Percentiles rank a stretch among this genome's conserved stretches.
Conservation (phyloP, 148 eudicot genomes). For the Persicaria tinctoria region DNA sequence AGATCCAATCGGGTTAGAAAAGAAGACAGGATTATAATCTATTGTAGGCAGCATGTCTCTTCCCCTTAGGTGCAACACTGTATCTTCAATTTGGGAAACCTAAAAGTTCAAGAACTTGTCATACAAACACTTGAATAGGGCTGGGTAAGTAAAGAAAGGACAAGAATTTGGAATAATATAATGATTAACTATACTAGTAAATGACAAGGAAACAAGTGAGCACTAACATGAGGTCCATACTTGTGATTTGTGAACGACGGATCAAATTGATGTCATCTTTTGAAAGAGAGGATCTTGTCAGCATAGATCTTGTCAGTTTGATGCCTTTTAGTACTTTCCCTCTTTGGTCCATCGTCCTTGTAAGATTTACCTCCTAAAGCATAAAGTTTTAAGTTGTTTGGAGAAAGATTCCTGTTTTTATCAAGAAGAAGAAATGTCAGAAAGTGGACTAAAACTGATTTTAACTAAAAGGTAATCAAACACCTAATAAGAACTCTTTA, state of each 20-base stretch:
- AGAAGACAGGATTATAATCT: neutral
- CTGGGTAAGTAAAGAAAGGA: neutral
- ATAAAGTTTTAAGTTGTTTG: conserved; percentile 48
- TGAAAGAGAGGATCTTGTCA: conserved; percentile 41
- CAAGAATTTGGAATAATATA: neutral
- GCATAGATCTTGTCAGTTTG: conserved; percentile 26
- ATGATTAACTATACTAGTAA: conserved; percentile 9
- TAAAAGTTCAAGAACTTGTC: conserved; percentile 19
- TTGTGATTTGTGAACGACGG: conserved; percentile 76
- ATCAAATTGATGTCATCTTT: conserved; percentile 68
- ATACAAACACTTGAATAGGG: conserved; percentile 4
- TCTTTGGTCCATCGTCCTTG: conserved; percentile 56
- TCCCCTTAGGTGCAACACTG: conserved; percentile 66
- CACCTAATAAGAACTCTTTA: neutral
- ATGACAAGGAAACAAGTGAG: conserved; percentile 11
- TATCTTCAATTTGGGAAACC: conserved; percentile 97
- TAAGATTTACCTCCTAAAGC: conserved; percentile 42
- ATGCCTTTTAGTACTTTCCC: conserved; percentile 58
- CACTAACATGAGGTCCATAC: conserved; percentile 33
- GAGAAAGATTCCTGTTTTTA: conserved; percentile 66
- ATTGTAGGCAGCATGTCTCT: conserved; percentile 93
- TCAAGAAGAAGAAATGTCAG: neutral
- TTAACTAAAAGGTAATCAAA: neutral
- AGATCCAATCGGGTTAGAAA: conserved; percentile 9
- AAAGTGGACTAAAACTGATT: neutral